Evolutionary conservation across 2,329 filamentous ascomycete species (phyloP).

Genomic region (Myriosclerotinia scirpicola): DNA sequence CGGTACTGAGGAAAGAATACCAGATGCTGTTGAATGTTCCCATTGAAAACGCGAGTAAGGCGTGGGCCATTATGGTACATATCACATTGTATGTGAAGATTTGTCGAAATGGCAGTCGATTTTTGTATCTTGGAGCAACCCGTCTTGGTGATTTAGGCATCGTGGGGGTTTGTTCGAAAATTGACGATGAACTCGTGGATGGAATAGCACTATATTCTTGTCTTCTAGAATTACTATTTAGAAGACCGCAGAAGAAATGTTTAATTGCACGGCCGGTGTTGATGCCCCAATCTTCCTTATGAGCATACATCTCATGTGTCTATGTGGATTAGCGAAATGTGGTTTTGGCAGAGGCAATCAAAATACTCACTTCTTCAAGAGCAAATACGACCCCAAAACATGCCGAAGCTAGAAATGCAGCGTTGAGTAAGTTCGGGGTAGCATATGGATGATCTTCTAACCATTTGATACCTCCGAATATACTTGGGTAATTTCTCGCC

Average conservation of each 20-base stretch:
- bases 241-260: constrained; percentile 26
- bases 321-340: constrained; percentile 28
- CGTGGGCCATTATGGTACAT: constrained; percentile 51
- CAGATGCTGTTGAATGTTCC: constrained; percentile 61
- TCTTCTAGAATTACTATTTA: constrained; percentile 8
- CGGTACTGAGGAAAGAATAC: constrained; percentile 61
- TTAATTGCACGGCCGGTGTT: constrained; percentile 32
- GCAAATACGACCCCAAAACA: constrained; percentile 42
- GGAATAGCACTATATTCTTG: constrained; percentile 23
- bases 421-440: constrained; percentile 46
- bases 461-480: constrained; percentile 46
- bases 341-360: constrained; percentile 13
- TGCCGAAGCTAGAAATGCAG: constrained; percentile 40
- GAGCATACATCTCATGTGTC: constrained; percentile 43
- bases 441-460: constrained; percentile 47
- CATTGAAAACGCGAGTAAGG: constrained; percentile 59
- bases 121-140: constrained; percentile 35
- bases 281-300: constrained; percentile 38
- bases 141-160: constrained; percentile 32
- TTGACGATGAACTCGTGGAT: constrained; percentile 11
- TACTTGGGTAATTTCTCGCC: constrained; percentile 42
- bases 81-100: constrained; percentile 44
- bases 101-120: constrained; percentile 50
- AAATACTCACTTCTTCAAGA: constrained; percentile 39
- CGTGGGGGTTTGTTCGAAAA: constrained; percentile 23